Percentiles rank a stretch among this genome's conserved stretches.
These are phyloP conservation scores for Amanita subjunquillea DNA, from an alignment of 768 basidiomycete genomes.

Conservation along the genomic window DNA sequence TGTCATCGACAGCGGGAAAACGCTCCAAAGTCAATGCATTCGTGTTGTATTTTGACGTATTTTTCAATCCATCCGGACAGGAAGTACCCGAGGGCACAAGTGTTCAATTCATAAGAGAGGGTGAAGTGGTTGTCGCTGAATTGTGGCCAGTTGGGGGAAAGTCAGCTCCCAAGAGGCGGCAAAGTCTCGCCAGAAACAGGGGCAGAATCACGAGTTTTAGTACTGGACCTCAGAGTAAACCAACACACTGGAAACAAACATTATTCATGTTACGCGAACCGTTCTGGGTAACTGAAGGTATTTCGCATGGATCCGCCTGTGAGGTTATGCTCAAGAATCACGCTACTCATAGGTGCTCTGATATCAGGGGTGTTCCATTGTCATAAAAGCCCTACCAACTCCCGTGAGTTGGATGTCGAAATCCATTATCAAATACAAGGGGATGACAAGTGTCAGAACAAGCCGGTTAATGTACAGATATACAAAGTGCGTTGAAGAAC, in stretches of 20 bases:
- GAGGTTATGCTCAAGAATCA: slow-evolving; percentile 1
- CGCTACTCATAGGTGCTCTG: slow-evolving; percentile 41
- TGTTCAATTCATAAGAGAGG: slow-evolving; percentile 46
- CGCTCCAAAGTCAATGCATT: slow-evolving; percentile 67
- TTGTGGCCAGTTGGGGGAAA: slow-evolving; percentile 74
- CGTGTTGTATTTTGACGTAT: slow-evolving; percentile 91
- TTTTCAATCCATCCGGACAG: slow-evolving; percentile 59
- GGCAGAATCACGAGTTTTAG: slow-evolving; percentile 68
- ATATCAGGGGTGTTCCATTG: slow-evolving; percentile 79
- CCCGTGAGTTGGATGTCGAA: slow-evolving; percentile 85
- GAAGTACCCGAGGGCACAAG: slow-evolving; percentile 40
- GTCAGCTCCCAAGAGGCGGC: slow-evolving; percentile 45
- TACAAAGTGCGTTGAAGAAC: slow-evolving; percentile 53
- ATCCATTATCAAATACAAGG: slow-evolving; percentile 61
- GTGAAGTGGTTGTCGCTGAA: slow-evolving; percentile 60
- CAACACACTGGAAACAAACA: slow-evolving; percentile 98
- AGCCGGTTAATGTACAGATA: slow-evolving; percentile 55
- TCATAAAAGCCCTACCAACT: slow-evolving; percentile 69
- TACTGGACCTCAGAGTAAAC: slow-evolving; percentile 77
- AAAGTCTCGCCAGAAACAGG: slow-evolving; percentile 40
- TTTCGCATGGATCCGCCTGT: slow-evolving; percentile 11
- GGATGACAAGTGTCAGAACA: slow-evolving; percentile 26
- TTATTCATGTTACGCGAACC: slow-evolving; percentile 79
- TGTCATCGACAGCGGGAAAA: slow-evolving; percentile 52
- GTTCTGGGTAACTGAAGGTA: slow-evolving; percentile 67